Base-by-base conservation (phyloP, 2,329 filamentous ascomycete species). In the Grosmannia clavigera region DNA sequence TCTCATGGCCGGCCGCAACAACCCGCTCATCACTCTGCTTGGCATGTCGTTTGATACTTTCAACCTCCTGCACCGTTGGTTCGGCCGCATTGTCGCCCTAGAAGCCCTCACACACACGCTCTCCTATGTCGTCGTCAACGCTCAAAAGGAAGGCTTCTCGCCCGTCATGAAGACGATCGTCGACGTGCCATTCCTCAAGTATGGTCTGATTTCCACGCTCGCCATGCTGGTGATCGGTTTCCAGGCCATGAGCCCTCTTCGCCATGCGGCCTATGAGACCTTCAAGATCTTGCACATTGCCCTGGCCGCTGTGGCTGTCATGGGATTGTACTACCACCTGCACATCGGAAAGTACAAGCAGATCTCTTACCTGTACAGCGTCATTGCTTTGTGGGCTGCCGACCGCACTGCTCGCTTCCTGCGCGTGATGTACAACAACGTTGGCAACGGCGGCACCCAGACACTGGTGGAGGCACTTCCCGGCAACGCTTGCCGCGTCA, bases 11-110 rank as follows among this genome's bases (percentile, higher is more conserved):
- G 84, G 85, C 51, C 80, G 88, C 66, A 92, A 91, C 75, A 92
- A 92, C 73, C 87, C 87, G 27, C 76, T 92, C 64, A 90, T 92
- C 68, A 77, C 77, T 62, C 75, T 87, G 65, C 78, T 89, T 58
- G 83, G 84, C 63, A 84, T 92, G 64, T 88, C 86, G 4, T 92
- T 91, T 70, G 88, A 92, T 71, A 90, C 86, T 1, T 91, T 88
- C 78, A 92, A 92, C 74, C 73, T 92, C 63, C 77, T 92, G 61
- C 88, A 92, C 72, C 82, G 88, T 63, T 92, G 88, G 88, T 81
- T 90, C 64, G 88, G 88, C 66, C 83, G 88, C 48, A 88, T 91
- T 62, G 86, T 88, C 31, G 79, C 87, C 22, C 73, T 89, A 16
- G 86, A 92, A 70, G 78, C 84, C 11, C 65, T 91, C 50, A 75